Base-by-base conservation (phyloP, 2,329 filamentous ascomycete species). In the Penicillium sp. region DNA sequence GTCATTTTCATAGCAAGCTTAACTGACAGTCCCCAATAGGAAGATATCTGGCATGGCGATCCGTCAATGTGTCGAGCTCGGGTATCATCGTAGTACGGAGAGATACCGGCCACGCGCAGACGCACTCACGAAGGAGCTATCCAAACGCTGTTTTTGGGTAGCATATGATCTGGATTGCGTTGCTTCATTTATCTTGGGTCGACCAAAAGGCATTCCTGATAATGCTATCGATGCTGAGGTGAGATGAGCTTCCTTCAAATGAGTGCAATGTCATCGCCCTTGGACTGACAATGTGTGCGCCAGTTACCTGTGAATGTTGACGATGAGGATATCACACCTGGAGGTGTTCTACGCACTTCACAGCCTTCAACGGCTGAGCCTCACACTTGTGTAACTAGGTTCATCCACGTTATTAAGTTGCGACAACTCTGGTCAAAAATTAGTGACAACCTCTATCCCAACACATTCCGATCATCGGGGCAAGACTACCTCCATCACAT, bases 11-110 rank as follows among this genome's bases (percentile, higher is more conserved):
- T 44, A 52, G 20, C n/a, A 46, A 52, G 20, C n/a, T 2, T 34
- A 21, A 36, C 33, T 32, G 34, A 32, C 17, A 20, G 8, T 18
- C 3, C 29, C 8, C 1, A 20, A 20, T 24, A 63, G 63, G 68
- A 71, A 68, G 49, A 51, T 71, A 7, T 69, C 67, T 10, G 69
- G 68, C 3, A 60, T 69, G 59, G 67, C 67, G n/a, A 59, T 71
- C 7, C 62, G 69, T 3, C 67, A 69, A 34, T 70, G 66, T 37
- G 60, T 70, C n/a, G 67, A 33, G 12, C 64, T 71, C 23, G 69
- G 67, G n/a, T 71, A 70, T 42, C 62, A 33, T 33, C 30, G 68
- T 32, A 68, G 58, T 50, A 53, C 56, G n/a, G 50, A 56, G 20
- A 56, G 41, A 13, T 40, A 50, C 20, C 10, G 41, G 15, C 9